These are phyloP conservation scores for Polygonum maritimum DNA, from an alignment of 148 eudicot species.

Conservation along the genomic window DNA sequence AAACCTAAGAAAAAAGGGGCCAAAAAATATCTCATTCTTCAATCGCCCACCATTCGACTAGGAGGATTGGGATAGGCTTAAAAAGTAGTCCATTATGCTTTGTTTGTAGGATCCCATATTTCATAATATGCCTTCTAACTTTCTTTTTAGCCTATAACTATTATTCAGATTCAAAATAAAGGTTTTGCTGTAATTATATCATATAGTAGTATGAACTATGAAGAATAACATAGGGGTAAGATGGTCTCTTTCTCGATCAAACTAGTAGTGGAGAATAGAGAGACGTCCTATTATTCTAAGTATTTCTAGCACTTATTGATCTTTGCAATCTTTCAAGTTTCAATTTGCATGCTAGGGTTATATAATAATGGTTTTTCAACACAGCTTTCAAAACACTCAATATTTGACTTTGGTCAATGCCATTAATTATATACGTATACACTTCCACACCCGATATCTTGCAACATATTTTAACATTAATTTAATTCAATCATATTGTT, in stretches of 20 bases:
- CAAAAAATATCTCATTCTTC: background rate
- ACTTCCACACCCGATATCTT: background rate
- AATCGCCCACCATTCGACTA: conserved; percentile 11
- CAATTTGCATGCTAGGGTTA: conserved; percentile 10
- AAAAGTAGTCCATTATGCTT: conserved; percentile 8
- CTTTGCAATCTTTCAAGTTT: background rate
- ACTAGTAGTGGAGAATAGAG: background rate
- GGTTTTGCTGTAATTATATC: background rate
- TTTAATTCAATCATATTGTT: too few species aligned
- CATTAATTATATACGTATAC: background rate
- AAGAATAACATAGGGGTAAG: background rate
- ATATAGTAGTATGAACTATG: background rate
- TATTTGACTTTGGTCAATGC: conserved; percentile 4
- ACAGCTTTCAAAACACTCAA: conserved; percentile 6
- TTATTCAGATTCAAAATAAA: conserved; percentile 7
- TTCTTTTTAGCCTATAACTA: background rate
- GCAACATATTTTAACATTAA: background rate
- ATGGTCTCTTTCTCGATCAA: background rate
- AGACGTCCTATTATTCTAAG: background rate
- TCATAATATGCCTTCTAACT: background rate
- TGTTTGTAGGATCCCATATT: conserved; percentile 7
- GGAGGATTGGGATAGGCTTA: conserved; percentile 10
- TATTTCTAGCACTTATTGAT: conserved; percentile 3
- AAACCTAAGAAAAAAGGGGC: background rate
- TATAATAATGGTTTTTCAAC: background rate